A percentile compares a stretch with the other conserved stretches of the same genome.
Conservation (phyloP, 1,284 basidiomycete genomes). For the Cryptococcus neoformans region DNA sequence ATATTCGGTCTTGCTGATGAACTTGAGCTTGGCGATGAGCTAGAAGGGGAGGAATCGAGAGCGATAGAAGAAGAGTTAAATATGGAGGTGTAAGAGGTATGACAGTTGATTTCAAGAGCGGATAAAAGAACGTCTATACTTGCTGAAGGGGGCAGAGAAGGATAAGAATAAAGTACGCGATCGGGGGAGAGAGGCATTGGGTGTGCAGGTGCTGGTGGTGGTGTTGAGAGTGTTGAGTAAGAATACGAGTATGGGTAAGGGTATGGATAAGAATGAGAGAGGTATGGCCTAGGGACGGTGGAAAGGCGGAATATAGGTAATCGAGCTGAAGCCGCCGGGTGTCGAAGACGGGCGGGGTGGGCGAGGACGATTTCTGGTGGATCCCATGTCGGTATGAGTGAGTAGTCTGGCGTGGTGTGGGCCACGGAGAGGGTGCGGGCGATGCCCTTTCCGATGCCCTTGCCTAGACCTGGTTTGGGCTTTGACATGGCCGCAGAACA, state of each 20-base stretch:
- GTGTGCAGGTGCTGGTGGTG: neutral
- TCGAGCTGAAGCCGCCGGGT: neutral
- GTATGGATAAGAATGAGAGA: too few species aligned
- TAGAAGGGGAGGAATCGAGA: neutral
- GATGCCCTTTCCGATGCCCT: conserved; percentile 30
- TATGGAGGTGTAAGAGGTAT: too few species aligned
- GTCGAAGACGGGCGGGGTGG: conserved; percentile 1
- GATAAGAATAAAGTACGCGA: neutral
- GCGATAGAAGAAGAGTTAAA: too few species aligned
- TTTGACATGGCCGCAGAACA: conserved; percentile 21
- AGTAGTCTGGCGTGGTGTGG: conserved; percentile 3
- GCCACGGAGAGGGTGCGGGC: conserved; percentile 26
- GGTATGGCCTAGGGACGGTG: neutral
- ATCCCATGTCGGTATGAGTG: conserved; percentile 14
- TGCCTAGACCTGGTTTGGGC: conserved; percentile 33
- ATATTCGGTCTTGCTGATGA: neutral
- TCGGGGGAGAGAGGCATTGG: neutral
- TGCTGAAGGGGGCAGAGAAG: conserved; percentile 3
- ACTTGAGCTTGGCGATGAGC: neutral
- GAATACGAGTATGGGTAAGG: neutral
- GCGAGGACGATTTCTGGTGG: conserved; percentile 12
- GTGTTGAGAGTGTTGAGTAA: neutral
- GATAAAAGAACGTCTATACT: conserved; percentile 12
- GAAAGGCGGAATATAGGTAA: neutral
- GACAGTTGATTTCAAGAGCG: conserved; percentile 2